These are phyloP conservation scores for Auxenochlorella pyrenoidosa DNA, from an alignment of 139 green algal genomes.

Conservation along the genomic window DNA sequence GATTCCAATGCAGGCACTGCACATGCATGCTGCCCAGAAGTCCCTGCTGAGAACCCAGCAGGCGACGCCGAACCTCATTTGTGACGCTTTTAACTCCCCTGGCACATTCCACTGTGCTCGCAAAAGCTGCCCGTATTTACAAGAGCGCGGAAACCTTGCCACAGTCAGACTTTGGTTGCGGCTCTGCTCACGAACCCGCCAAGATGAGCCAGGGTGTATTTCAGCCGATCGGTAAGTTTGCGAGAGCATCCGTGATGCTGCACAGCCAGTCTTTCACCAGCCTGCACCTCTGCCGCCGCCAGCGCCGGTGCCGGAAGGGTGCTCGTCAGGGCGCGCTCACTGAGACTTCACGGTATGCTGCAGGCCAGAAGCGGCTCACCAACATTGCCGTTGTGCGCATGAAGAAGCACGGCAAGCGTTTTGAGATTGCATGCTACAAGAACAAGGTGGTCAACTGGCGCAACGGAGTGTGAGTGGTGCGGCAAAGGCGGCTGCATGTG, in stretches of 20 bases:
- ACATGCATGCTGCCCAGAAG: no score
- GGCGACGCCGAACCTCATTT: background rate
- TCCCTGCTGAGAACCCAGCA: background rate
- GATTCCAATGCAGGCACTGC: background rate
- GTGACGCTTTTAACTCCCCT: no score
- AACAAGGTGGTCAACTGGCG: slow-evolving; percentile 97
- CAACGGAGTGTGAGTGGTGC: slow-evolving; percentile 78
- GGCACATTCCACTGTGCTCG: no score
- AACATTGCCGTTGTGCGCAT: slow-evolving; percentile 96
- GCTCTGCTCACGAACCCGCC: background rate
- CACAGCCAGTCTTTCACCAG: no score
- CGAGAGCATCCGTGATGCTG: background rate
- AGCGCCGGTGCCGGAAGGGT: background rate
- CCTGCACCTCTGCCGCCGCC: background rate
- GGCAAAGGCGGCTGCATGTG: background rate
- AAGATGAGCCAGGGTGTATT: slow-evolving; percentile 49
- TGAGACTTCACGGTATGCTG: background rate
- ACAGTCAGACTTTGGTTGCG: no score
- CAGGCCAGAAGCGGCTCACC: slow-evolving; percentile 98
- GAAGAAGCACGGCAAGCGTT: slow-evolving; percentile 92
- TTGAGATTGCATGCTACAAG: slow-evolving; percentile 99
- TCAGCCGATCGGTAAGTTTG: slow-evolving; percentile 37
- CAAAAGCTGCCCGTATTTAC: no score
- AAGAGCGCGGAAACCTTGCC: no score
- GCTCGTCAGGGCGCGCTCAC: background rate